Percentiles rank a stretch among this genome's conserved stretches.
These are phyloP conservation scores for Verticillium alfalfae DNA, from an alignment of 2,329 filamentous ascomycete genomes.

Conservation along the genomic window DNA sequence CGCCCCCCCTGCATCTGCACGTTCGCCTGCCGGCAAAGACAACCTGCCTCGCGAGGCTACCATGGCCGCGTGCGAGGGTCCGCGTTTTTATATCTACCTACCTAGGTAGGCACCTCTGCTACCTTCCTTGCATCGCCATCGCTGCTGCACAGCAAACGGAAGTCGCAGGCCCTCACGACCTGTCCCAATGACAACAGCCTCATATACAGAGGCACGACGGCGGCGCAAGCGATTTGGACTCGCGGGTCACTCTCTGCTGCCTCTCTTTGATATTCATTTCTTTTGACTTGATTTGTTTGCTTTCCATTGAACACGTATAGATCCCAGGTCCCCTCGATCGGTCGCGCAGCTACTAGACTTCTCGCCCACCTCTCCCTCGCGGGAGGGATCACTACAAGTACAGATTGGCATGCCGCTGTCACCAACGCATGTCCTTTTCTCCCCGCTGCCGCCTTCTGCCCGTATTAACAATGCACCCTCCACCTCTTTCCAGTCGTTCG, in stretches of 20 bases:
- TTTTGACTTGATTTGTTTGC: neutral
- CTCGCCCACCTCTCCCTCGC: neutral
- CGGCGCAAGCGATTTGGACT: too few species aligned
- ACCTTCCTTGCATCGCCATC: too few species aligned
- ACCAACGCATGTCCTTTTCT: neutral
- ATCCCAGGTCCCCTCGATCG: neutral
- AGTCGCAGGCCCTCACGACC: too few species aligned
- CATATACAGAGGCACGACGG: too few species aligned
- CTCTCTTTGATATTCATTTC: neutral
- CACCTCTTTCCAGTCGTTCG: conserved; percentile 1
- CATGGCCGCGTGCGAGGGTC: too few species aligned
- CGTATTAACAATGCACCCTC: neutral
- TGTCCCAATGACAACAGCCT: neutral
- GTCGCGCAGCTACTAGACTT: neutral
- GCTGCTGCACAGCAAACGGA: too few species aligned
- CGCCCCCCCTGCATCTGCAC: too few species aligned
- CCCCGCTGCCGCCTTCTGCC: neutral
- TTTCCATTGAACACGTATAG: neutral
- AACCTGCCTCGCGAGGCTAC: too few species aligned
- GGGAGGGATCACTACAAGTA: conserved; percentile 6
- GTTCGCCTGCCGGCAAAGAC: too few species aligned
- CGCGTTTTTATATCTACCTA: too few species aligned
- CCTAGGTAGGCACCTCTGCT: too few species aligned
- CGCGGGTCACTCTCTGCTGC: too few species aligned
- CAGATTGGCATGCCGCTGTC: conserved; percentile 3